phyloP scores from a whole-genome alignment of 2,329 filamentous ascomycete species.

The Neofusicoccum laricinum region DNA sequence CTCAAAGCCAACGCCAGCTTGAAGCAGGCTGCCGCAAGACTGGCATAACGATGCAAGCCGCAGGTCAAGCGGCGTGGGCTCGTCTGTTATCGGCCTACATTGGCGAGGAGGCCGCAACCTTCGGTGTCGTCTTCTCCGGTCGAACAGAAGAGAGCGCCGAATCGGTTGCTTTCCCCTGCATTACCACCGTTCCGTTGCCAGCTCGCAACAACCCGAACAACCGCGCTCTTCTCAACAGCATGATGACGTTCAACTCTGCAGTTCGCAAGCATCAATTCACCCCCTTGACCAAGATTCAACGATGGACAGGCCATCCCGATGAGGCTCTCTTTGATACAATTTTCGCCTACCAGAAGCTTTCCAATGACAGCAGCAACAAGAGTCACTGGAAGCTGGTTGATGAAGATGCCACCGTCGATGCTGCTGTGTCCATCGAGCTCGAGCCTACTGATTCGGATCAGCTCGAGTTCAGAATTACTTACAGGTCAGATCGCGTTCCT shows the following conservation, averaged over 20 bases:
- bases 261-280: constrained; percentile 70
- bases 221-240: constrained; percentile 54
- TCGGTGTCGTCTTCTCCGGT: constrained; percentile 79
- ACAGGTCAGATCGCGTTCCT: constrained; percentile 63
- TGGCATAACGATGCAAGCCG: constrained; percentile 72
- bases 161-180: constrained; percentile 68
- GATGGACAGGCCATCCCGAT: constrained; percentile 64
- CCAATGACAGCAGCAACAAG: constrained; percentile 23
- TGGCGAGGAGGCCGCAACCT: constrained; percentile 70
- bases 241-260: constrained; percentile 64
- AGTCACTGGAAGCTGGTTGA: constrained; percentile 58
- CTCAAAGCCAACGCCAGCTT: constrained; percentile 46
- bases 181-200: constrained; percentile 75
- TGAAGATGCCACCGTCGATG: constrained; percentile 68
- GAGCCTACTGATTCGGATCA: constrained; percentile 52
- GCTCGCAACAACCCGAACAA: constrained; percentile 57
- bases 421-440: constrained; percentile 73
- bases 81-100: constrained; percentile 71
- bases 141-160: constrained; percentile 60
- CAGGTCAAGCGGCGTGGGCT: constrained; percentile 76
- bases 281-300: constrained; percentile 69
- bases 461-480: constrained; percentile 65
- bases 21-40: constrained; percentile 54
- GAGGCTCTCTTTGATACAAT: constrained; percentile 77
- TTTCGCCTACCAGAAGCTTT: constrained; percentile 73